These are phyloP conservation scores for Verticillium isaacii DNA, from an alignment of 2,329 filamentous ascomycete species.

Conservation along the genomic window DNA sequence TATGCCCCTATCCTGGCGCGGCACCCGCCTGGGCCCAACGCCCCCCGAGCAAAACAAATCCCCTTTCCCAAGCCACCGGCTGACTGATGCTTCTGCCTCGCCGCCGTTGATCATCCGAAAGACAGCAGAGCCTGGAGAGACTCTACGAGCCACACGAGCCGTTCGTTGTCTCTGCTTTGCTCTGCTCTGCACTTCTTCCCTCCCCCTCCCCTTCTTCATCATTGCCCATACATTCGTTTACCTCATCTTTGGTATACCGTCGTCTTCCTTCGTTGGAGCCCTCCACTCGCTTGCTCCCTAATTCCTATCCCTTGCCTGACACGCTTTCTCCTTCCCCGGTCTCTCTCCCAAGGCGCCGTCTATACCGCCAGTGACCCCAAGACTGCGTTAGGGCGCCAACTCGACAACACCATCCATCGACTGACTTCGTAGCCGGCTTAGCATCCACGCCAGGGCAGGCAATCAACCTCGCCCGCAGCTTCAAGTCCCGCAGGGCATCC, in stretches of 20 bases:
- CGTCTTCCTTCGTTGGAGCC: background rate
- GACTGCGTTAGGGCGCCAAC: background rate
- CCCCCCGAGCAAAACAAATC: constrained; percentile 13
- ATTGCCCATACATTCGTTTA: background rate
- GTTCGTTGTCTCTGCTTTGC: background rate
- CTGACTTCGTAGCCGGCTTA: background rate
- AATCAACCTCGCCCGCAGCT: background rate
- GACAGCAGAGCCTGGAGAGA: background rate
- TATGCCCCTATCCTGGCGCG: background rate
- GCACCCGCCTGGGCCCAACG: background rate
- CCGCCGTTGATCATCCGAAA: background rate
- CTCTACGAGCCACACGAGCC: background rate
- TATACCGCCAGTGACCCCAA: background rate
- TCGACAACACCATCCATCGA: background rate
- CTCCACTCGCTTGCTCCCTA: background rate
- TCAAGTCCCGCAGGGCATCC: constrained; percentile 6
- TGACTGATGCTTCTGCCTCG: background rate
- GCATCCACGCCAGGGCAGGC: background rate
- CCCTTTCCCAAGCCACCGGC: constrained; percentile 9
- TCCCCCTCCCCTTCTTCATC: background rate
- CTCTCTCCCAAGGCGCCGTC: background rate
- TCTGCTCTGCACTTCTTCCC: background rate
- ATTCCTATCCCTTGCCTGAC: background rate
- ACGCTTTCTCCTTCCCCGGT: background rate
- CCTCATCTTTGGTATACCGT: background rate